Evolutionary conservation across 208 protist genomes (phyloP).

Genomic region (Trypanosoma congolense): DNA sequence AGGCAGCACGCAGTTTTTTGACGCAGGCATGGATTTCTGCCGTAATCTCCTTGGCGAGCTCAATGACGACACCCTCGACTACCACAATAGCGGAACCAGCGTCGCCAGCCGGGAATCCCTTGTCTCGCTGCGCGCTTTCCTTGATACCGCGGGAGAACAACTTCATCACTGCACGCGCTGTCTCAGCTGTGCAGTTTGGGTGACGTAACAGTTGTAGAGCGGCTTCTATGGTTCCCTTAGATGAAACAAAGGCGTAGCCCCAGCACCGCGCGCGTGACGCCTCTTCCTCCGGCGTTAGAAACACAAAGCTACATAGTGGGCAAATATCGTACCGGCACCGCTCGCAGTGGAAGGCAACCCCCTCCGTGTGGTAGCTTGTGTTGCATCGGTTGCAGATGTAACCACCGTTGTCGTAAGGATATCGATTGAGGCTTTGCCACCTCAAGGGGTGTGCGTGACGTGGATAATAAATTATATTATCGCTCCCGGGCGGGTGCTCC

Average conservation of each 20-base stretch:
- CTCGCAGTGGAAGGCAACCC: conserved; percentile 61
- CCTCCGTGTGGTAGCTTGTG: conserved; percentile 4
- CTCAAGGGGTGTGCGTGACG: conserved; percentile 63
- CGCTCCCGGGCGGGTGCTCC: conserved; percentile 13
- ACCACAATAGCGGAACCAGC: conserved; percentile 9
- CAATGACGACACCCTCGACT: conserved; percentile 18
- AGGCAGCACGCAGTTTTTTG: conserved; percentile 17
- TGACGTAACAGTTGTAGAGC: conserved; percentile 45
- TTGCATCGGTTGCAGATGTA: conserved; percentile 54
- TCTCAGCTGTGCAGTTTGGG: conserved; percentile 36
- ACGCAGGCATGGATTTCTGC: conserved; percentile 22
- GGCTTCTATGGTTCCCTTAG: conserved; percentile 28
- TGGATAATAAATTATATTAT: conserved; percentile 43
- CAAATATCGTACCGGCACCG: conserved; percentile 71
- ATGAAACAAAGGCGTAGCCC: conserved; percentile 31
- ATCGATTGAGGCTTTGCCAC: conserved; percentile 45
- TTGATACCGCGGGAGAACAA: conserved; percentile 44
- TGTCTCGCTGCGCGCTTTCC: conserved; percentile 51
- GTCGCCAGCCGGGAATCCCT: neutral
- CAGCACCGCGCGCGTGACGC: conserved; percentile 32
- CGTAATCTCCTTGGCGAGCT: conserved; percentile 14
- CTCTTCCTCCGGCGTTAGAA: conserved; percentile 34
- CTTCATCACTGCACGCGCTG: conserved; percentile 30
- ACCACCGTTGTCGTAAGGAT: conserved; percentile 39
- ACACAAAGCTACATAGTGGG: conserved; percentile 50